Base-by-base conservation (phyloP, 2,329 filamentous ascomycete species). In the Sphaerostilbella broomeana region DNA sequence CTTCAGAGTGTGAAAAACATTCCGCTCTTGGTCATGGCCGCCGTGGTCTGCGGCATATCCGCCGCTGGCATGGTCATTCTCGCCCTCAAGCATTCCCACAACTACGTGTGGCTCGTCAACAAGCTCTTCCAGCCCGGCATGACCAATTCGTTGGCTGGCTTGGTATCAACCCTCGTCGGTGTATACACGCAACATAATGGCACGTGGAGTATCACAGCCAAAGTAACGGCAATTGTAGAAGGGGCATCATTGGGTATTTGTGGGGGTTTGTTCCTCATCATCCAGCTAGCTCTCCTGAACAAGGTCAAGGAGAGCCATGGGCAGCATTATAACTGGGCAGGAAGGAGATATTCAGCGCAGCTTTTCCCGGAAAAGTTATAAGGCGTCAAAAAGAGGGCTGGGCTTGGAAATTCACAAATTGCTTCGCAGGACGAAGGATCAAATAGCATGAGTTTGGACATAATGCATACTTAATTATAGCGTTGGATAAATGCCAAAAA, bases 91-190 rank as follows among this genome's bases (percentile, higher is more conserved):
- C 69, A 68, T 56, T 54, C 63, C 26, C 49, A 53, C 12, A 75
- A 76, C 46, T 74, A 75, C 41, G 61, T 75, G 13, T 77, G 70
- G 72, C 57, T 75, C 16, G 59, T 73, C 7, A 72, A 74, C 50
- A 61, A 64, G 40, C 56, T 76, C 10, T 72, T 75, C 46, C 43
- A 73, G 44, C 64, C 63, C 1, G 57, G 61, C 0, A 47, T 63
- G 10, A 53, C 73, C 36, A 73, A 73, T 50, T 67, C 65, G 11
- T 47, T 69, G 11, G 71, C 69, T 5, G 73, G 72, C 2, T 46
- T 75, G 19, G 58, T 75, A 6, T 67, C 65, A 2, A 72, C 70
- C 1, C 47, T 75, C 5, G 59, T 72, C 4, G 67, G 66, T 47
- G 61, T 76, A 4, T 73, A 73, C 43, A 62, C 67, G 12, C 65